phyloP scores from a whole-genome alignment of 2,329 filamentous ascomycete genomes.

The Sphaerulina musiva region DNA sequence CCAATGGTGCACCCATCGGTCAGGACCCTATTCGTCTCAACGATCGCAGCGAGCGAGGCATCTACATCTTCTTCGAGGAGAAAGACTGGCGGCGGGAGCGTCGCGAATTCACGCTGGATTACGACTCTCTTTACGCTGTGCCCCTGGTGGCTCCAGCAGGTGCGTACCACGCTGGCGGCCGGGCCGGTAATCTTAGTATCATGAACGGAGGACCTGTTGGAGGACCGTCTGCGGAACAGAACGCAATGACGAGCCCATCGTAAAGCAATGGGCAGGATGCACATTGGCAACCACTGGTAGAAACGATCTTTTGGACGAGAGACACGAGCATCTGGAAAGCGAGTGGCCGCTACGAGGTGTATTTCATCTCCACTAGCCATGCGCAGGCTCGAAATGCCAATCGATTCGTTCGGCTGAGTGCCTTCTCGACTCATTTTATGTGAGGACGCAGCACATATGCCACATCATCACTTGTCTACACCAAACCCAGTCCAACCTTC shows the following conservation, averaged over 20 bases:
- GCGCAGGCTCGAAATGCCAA: not conserved
- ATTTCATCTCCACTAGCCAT: not conserved
- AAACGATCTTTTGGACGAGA: slow-evolving; percentile 1
- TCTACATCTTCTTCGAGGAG: slow-evolving; percentile 51
- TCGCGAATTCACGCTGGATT: slow-evolving; percentile 48
- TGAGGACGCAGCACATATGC: not conserved
- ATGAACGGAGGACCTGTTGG: slow-evolving; percentile 6
- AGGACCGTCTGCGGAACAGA: slow-evolving; percentile 2
- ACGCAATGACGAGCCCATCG: slow-evolving; percentile 4
- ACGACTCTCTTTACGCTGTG: slow-evolving; percentile 32
- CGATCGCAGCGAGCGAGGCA: slow-evolving; percentile 45
- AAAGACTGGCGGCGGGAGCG: slow-evolving; percentile 48
- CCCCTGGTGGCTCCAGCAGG: not conserved
- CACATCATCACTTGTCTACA: not conserved
- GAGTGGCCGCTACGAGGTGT: not conserved
- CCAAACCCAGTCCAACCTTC: not conserved
- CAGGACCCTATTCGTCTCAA: slow-evolving; percentile 39
- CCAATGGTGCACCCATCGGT: slow-evolving; percentile 24
- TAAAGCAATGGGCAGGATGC: not conserved
- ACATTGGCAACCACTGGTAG: no score
- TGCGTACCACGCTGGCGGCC: not conserved
- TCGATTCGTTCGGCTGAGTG: not conserved
- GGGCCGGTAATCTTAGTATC: slow-evolving; percentile 1
- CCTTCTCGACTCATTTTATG: not conserved
- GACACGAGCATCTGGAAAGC: slow-evolving; percentile 1